Percentiles rank a stretch among this genome's conserved stretches.
Evolutionary conservation across 192 early-diverging fungal species (phyloP).

Genomic region (Backusella westeae): DNA sequence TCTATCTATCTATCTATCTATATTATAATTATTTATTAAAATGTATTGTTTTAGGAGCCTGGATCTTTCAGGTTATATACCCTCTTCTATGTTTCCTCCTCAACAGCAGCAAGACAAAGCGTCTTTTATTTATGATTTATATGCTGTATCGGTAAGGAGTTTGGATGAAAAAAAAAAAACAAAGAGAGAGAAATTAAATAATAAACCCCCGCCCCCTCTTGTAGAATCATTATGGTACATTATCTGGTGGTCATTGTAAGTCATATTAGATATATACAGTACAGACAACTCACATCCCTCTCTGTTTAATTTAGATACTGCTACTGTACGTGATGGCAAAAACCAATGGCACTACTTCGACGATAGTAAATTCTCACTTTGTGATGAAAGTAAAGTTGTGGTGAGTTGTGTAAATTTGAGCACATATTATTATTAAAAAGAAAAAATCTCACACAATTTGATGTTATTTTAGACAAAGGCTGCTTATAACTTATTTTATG

Average conservation of each 20-base stretch:
- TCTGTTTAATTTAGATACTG: slow-evolving; percentile 43
- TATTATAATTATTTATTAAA: not conserved
- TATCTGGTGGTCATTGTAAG: slow-evolving; percentile 72
- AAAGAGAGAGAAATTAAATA: not conserved
- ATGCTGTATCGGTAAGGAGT: slow-evolving; percentile 75
- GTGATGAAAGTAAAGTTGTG: slow-evolving; percentile 52
- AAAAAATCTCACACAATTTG: no score
- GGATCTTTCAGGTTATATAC: slow-evolving; percentile 59
- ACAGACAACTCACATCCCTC: not conserved
- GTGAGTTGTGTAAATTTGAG: slow-evolving; percentile 36
- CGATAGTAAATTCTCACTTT: slow-evolving; percentile 66
- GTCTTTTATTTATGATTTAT: slow-evolving; percentile 65
- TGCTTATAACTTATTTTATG: slow-evolving; percentile 63
- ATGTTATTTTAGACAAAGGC: slow-evolving; percentile 38
- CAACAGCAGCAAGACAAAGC: not conserved
- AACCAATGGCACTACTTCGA: slow-evolving; percentile 85
- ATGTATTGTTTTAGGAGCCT: slow-evolving; percentile 33
- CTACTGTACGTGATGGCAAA: slow-evolving; percentile 62
- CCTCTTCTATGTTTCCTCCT: slow-evolving; percentile 14
- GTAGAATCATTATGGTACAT: slow-evolving; percentile 71
- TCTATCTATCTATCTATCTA: not conserved
- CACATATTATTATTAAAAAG: no score
- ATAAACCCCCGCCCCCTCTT: not conserved
- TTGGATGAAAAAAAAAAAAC: not conserved
- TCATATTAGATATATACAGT: slow-evolving; percentile 31